Evolutionary conservation across 306 rosid genomes (phyloP), one percentile per base, ranked within the genome.

Genomic region (Cicer chorassanicum): DNA sequence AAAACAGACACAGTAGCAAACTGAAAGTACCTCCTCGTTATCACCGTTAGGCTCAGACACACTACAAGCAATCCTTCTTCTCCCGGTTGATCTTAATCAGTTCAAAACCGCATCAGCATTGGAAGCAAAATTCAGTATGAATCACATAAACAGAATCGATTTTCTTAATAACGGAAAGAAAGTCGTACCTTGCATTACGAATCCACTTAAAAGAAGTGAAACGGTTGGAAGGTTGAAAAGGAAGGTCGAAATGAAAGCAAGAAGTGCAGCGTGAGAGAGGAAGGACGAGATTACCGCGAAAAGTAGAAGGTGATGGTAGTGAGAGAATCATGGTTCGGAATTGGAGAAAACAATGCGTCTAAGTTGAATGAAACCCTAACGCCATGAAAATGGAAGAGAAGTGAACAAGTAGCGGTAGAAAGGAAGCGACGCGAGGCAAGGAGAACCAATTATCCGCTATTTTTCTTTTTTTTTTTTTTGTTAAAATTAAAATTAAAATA

Each of bases 251-350:
- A 4, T 81, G 41, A 19, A 80, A 85, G 85, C 97, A 89, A 75
- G 87, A 89, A 78, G 88, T 81, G 75, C 89, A 89, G 50, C 71
- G 90, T 29, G 87, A 88, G 9, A 82, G 59, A 67, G 93, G 87
- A 65, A 53, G 44, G 12, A 86, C 49, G 68, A 77, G 65, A 66
- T 81, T 89, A 77, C 89, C 82, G 51, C 91, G 86, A 72, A 89
- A 78, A 81, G 88, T 77, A 1, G 85, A 76, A 70, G 84, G 59
- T 3, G 75, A 38, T 39, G 85, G 87, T 4, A 70, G 34, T 1
- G 89, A 51, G 66, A 86, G 75, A 81, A 75, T 86, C 98, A 93
- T 93, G 15, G 12, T 82, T 38, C 13, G 5, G 69, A 14, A 82
- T 83, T 29, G 13, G 43, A 57, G 34, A 39, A 2, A 72, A 21